Evolutionary conservation across 2,329 filamentous ascomycete species (phyloP).

Genomic region (Mycosphaerella sp.): DNA sequence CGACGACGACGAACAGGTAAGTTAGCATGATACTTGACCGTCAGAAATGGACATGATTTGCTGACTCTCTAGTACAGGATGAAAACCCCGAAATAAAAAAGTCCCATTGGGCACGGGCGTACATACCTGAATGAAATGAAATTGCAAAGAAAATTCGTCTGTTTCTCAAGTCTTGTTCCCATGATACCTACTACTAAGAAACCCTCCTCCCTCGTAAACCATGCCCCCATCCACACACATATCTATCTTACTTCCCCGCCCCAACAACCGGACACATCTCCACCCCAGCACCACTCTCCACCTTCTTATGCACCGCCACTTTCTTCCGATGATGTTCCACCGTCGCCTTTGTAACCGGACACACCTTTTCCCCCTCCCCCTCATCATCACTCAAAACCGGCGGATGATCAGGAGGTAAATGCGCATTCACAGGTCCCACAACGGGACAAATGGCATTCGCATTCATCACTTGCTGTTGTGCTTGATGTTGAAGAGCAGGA

Average conservation of each 20-base stretch:
- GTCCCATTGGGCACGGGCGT: too few species aligned
- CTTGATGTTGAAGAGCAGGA: conserved; percentile 37
- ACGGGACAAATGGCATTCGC: conserved; percentile 41
- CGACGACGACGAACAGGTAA: not conserved
- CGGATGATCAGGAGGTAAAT: conserved; percentile 41
- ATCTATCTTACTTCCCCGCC: not conserved
- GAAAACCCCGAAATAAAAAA: too few species aligned
- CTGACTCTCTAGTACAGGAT: not conserved
- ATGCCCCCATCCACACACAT: too few species aligned
- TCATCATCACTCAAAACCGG: conserved; percentile 31
- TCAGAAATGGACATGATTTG: not conserved
- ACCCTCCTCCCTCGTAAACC: too few species aligned
- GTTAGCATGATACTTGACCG: not conserved
- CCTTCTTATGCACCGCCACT: conserved; percentile 37
- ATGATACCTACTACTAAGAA: too few species aligned
- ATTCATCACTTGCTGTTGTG: conserved; percentile 34
- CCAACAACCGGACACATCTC: conserved; percentile 41
- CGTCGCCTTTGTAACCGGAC: conserved; percentile 41
- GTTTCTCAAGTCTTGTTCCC: too few species aligned
- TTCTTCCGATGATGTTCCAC: conserved; percentile 41
- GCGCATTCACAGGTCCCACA: conserved; percentile 37
- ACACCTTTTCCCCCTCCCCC: conserved; percentile 22
- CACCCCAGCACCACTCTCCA: conserved; percentile 35
- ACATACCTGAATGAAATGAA: too few species aligned
- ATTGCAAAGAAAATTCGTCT: too few species aligned